Evolutionary conservation across 345 rosid genomes (phyloP), one percentile per base, ranked within the genome.

Genomic region (Arabis hirsuta): DNA sequence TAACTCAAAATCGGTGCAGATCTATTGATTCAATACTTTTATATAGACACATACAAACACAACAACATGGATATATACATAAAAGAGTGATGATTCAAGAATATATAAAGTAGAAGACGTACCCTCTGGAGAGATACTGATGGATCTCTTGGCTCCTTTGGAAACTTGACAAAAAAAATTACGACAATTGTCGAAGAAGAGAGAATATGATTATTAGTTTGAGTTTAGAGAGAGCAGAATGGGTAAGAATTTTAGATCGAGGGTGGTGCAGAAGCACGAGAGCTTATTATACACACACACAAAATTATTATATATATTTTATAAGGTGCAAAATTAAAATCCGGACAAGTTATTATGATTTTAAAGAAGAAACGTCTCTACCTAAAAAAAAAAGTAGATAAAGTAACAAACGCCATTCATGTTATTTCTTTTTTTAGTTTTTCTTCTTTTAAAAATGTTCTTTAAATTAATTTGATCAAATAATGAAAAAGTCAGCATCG

Each of bases 181-280:
- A 57, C 14, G 13, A 62, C 38, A 62, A 62, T 69, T 65, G 59
- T 16, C 8, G 10, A 52, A 52, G 68, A 67, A 60, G 31, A 74
- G 41, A 61, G 57, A 34, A 14, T 22, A 52, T 6, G 50, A 34
- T n/a, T 32, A 9, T 48, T 57, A 38, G 47, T n/a, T 6, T 47
- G 5, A 34, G 13, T 46, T 26, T 24, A 12, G 26, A 66, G 44
- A 61, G 26, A 60, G 34, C 54, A 67, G 62, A 67, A 74, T 52
- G 69, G 69, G 65, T 41, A 75, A 54, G 74, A 62, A 62, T 46
- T 61, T 34, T 46, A 62, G 79, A 69, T 69, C 52, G 65, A 76
- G 59, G 53, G 53, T 69, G 74, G 65, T 76, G 79, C 79, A 76
- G 58, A 69, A 76, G 75, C 79, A 75, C 19, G 64, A 75, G 79